Conservation (phyloP, 2,329 filamentous ascomycete genomes). For the Pseudogymnoascus sp. region DNA sequence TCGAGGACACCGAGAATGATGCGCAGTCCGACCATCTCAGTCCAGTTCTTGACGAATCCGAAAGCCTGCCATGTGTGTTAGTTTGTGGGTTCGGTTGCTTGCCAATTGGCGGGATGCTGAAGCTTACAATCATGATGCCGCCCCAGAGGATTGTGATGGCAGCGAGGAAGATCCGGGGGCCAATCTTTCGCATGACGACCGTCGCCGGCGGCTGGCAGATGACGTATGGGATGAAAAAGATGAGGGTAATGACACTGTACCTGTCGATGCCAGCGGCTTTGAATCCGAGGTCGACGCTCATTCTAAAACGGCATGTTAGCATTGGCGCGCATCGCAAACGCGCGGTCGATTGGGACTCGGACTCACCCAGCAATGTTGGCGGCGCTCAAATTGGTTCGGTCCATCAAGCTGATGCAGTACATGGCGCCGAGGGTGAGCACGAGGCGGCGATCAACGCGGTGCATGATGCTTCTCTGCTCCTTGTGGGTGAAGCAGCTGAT, state of each 20-base stretch:
- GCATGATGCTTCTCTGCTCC: constrained; percentile 60
- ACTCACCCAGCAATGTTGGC: constrained; percentile 56
- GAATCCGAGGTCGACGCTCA: neutral
- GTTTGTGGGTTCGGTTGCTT: neutral
- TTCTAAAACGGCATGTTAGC: neutral
- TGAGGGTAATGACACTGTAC: constrained; percentile 54
- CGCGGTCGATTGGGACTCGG: neutral
- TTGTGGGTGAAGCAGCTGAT: constrained; percentile 39
- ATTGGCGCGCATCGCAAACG: neutral
- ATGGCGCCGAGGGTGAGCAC: constrained; percentile 53
- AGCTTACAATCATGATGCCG: constrained; percentile 32
- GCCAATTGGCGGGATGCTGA: neutral
- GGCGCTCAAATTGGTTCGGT: constrained; percentile 63
- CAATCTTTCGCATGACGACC: constrained; percentile 56
- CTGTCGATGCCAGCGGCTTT: neutral
- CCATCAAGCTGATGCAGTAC: constrained; percentile 70
- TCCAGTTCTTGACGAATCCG: constrained; percentile 29
- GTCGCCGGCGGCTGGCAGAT: constrained; percentile 65
- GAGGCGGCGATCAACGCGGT: constrained; percentile 58
- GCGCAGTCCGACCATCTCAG: constrained; percentile 22
- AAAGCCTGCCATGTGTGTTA: constrained; percentile 15
- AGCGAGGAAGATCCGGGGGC: constrained; percentile 48
- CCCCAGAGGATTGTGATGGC: constrained; percentile 39
- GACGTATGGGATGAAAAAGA: constrained; percentile 69
- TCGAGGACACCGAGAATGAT: constrained; percentile 24